These are phyloP conservation scores for Panicum hallii DNA, from an alignment of 202 grass and related monocot species.

Conservation along the genomic window DNA sequence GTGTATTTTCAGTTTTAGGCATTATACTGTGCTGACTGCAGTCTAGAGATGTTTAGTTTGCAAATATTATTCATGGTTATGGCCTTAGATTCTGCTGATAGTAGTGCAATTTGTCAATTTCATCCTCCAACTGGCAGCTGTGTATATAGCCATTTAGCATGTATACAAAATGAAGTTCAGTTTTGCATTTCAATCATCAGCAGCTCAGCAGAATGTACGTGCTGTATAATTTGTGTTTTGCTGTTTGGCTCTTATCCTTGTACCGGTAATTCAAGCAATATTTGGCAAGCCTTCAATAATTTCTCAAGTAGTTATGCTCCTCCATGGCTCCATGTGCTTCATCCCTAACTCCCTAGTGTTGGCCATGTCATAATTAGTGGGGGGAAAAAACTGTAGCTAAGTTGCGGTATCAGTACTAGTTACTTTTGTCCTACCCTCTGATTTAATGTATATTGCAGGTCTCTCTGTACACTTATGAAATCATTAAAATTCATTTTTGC, in stretches of 20 bases:
- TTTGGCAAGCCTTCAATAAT: not conserved
- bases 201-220: not conserved
- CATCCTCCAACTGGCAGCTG: no score
- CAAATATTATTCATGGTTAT: not conserved
- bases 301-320: conserved; percentile 13
- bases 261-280: no score
- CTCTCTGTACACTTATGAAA: not conserved
- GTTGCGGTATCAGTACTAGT: not conserved
- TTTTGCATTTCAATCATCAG: not conserved
- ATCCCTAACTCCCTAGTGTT: not conserved
- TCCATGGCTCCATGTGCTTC: not conserved
- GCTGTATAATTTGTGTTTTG: conserved; percentile 6
- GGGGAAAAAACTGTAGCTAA: not conserved
- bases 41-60: conserved; percentile 16
- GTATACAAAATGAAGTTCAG: not conserved
- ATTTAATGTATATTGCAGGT: not conserved
- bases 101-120: not conserved
- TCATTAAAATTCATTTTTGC: not conserved
- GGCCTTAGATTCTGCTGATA: not conserved
- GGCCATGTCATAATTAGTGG: not conserved
- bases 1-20: conserved; percentile 4
- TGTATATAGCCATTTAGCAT: not conserved
- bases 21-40: not conserved
- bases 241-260: not conserved
- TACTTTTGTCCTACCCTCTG: not conserved